phyloP scores from a whole-genome alignment of 495 filamentous ascomycete species.

The Recurvomyces mirabilis region DNA sequence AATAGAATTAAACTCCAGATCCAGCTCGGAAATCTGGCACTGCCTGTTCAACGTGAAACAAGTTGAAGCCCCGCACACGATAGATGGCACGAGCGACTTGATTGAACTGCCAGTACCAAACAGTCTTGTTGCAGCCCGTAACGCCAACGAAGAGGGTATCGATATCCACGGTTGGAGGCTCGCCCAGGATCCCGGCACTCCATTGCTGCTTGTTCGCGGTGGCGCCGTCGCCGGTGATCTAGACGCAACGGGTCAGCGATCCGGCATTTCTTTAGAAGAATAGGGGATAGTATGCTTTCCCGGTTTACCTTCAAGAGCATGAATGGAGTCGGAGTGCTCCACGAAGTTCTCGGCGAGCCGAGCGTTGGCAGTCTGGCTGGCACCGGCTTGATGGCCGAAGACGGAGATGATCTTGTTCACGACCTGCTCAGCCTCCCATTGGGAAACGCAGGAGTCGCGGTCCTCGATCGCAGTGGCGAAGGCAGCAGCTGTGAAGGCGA shows the following conservation, averaged over 20 bases:
- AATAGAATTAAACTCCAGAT: conserved; percentile 5
- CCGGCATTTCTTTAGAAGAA: background rate
- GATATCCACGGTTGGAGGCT: background rate
- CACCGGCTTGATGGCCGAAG: conserved; percentile 1
- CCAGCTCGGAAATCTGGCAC: background rate
- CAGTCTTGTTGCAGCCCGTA: background rate
- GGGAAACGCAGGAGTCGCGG: background rate
- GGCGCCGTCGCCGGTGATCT: background rate
- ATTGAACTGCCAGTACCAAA: conserved; percentile 8
- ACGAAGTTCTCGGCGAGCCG: background rate
- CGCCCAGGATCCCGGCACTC: conserved; percentile 1
- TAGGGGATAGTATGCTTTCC: background rate
- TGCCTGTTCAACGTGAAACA: background rate
- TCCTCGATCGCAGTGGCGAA: background rate
- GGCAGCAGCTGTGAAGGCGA: background rate
- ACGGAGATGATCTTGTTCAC: background rate
- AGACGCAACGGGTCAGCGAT: background rate
- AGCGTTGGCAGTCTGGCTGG: background rate
- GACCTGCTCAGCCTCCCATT: background rate
- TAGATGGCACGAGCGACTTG: background rate
- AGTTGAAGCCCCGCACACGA: conserved; percentile 3
- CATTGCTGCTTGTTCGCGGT: conserved; percentile 2
- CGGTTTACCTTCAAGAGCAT: background rate
- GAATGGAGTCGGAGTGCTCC: conserved; percentile 2
- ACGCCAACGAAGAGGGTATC: background rate